These are phyloP conservation scores for Paratrypanosoma confusum DNA, from an alignment of 208 protist genomes.

Conservation along the genomic window DNA sequence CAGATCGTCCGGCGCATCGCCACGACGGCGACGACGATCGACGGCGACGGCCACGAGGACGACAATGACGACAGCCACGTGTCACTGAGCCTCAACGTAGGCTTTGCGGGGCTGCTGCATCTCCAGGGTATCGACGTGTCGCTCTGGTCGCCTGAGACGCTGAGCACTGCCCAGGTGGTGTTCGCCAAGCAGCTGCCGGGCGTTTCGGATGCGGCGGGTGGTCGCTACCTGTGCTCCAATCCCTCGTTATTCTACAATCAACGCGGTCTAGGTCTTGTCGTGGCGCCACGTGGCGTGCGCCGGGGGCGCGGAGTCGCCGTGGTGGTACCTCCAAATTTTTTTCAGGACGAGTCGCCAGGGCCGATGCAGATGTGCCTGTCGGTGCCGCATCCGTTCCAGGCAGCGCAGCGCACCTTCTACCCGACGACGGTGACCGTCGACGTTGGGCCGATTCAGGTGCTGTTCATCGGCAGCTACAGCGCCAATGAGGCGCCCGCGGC, in stretches of 20 bases:
- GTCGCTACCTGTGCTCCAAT: constrained; percentile 36
- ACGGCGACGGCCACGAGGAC: constrained; percentile 1
- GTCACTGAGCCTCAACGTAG: constrained; percentile 40
- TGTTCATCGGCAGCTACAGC: constrained; percentile 47
- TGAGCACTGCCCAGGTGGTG: constrained; percentile 32
- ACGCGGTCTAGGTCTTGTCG: constrained; percentile 13
- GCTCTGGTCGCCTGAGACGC: constrained; percentile 38
- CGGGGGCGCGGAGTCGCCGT: constrained; percentile 13
- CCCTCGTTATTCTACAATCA: constrained; percentile 47
- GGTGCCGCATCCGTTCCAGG: constrained; percentile 41
- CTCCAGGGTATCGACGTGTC: constrained; percentile 43
- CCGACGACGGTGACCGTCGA: constrained; percentile 27
- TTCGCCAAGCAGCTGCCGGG: constrained; percentile 27
- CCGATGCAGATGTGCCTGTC: constrained; percentile 68
- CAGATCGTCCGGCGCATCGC: constrained; percentile 21
- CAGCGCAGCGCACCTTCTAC: constrained; percentile 18
- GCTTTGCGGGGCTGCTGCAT: constrained; percentile 45
- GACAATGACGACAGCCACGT: not conserved
- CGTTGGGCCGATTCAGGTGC: constrained; percentile 27
- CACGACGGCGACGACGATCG: no score
- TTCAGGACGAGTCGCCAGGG: constrained; percentile 23
- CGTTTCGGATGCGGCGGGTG: constrained; percentile 16
- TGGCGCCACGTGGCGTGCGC: not conserved
- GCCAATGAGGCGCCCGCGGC: constrained; percentile 2
- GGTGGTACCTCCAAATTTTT: constrained; percentile 42